Evolutionary conservation across 1,284 basidiomycete species (phyloP), one percentile per base, ranked within the genome.

Genomic region (Neotropicomus parvogracilis): DNA sequence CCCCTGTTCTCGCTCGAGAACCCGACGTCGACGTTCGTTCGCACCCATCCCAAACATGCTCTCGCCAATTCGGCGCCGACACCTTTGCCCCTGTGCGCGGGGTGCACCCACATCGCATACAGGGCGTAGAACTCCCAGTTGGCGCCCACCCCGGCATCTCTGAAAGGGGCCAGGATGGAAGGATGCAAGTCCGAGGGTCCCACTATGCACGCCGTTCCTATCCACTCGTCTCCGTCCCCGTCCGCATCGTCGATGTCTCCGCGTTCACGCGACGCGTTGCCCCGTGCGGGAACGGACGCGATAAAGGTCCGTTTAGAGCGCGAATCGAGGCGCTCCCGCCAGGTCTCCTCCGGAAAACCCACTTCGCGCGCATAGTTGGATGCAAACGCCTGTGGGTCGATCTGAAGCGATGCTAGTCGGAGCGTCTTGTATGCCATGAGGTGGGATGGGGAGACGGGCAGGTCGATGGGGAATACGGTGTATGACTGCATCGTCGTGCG

Each of bases 51-150:
- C 35, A 65, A 36, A 33, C 60, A 63, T 12, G 44, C 52, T 19
- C 41, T 48, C 9, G 54, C 36, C 17, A 64, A 48, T 24, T 44
- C 46, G 21, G 45, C 32, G 42, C 64, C 72, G 7, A 72, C 41
- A 9, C 67, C 60, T 29, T 56, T 63, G 5, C 67, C 56, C 39
- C 72, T 57, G 39, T 67, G 64, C 2, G 62, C 60, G 17, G 66
- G 66, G 36, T 62, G 59, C 14, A 72, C 64, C 71, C 69, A 72
- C 62, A 71, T 63, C 14, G 58, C 68, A 28, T 52, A 62, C 11
- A 75, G 29, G 13, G 54, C 51, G 32, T 69, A 65, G 10, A 61
- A 44, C 17, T 55, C 56, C 51, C 54, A 57, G 19, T 59, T 50
- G 7, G 32, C 50, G 3, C 47, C 44, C 19, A 53, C 27, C 2